Conservation (phyloP, 129 eudicot genomes). For the Cynara cardunculus region DNA sequence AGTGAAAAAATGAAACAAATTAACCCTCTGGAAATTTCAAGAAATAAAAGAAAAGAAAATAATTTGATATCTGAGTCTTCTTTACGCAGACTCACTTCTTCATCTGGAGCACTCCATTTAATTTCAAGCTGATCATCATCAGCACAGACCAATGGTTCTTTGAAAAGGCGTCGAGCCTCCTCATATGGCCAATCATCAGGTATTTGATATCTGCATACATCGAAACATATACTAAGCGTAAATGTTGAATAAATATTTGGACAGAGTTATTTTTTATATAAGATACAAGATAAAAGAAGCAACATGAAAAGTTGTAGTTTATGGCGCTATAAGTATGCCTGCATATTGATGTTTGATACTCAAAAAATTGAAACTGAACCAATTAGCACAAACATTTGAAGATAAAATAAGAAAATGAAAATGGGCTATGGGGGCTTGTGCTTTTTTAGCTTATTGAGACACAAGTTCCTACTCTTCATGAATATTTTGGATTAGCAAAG, state of each 20-base stretch:
- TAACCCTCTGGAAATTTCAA: not conserved
- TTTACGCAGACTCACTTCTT: conserved; percentile 55
- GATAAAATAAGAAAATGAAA: not conserved
- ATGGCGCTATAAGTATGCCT: not conserved
- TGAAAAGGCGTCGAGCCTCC: conserved; percentile 86
- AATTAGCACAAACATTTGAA: not conserved
- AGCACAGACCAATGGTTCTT: conserved; percentile 68
- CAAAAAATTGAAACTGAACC: not conserved
- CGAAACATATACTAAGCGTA: not conserved
- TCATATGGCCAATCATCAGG: conserved; percentile 94
- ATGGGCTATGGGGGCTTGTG: not conserved
- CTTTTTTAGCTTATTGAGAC: not conserved
- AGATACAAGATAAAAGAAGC: not conserved
- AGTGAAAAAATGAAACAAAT: conserved; percentile 5
- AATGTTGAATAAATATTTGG: not conserved
- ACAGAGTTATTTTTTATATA: not conserved
- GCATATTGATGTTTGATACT: not conserved
- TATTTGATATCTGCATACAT: conserved; percentile 62
- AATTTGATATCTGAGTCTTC: not conserved
- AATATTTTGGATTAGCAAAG: too few relatives aligned
- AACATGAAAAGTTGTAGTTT: not conserved
- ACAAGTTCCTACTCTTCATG: not conserved
- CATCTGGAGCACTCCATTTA: conserved; percentile 93
- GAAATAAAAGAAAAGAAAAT: not conserved
- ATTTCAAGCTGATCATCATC: conserved; percentile 72